Conservation (phyloP, 2,329 filamentous ascomycete genomes). For the Penicillium sp. region DNA sequence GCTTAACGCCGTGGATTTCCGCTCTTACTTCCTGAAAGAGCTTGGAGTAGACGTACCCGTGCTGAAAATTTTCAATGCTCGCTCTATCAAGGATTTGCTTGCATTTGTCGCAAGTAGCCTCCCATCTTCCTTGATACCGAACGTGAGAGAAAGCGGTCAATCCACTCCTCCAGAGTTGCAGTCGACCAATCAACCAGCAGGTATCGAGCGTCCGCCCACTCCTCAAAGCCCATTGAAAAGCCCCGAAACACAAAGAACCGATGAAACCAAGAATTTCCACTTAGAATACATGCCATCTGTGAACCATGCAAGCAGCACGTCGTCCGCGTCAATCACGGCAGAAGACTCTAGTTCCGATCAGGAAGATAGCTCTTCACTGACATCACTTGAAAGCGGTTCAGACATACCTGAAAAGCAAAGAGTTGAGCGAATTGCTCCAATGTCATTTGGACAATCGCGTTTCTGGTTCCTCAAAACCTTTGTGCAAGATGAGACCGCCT, state of each 20-base stretch:
- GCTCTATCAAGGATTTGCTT: constrained; percentile 26
- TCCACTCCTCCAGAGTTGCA: background rate
- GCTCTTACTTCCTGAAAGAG: constrained; percentile 33
- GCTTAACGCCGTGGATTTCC: constrained; percentile 32
- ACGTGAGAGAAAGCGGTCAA: background rate
- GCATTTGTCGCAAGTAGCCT: constrained; percentile 16
- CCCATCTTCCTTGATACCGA: constrained; percentile 18
- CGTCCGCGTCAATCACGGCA: constrained; percentile 12
- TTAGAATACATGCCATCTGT: constrained; percentile 7
- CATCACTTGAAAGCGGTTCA: constrained; percentile 11
- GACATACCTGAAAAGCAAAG: background rate
- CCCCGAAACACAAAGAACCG: background rate
- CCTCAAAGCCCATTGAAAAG: background rate
- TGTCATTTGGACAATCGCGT: constrained; percentile 48
- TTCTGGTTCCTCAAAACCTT: constrained; percentile 44
- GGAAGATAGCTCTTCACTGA: constrained; percentile 16
- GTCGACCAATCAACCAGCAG: background rate
- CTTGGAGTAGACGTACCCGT: constrained; percentile 30
- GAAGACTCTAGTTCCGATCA: constrained; percentile 24
- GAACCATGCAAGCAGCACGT: constrained; percentile 12
- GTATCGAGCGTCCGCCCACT: background rate
- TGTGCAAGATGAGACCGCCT: constrained; percentile 43
- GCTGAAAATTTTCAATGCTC: constrained; percentile 31
- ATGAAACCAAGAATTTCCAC: constrained; percentile 10
- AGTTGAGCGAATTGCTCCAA: constrained; percentile 21